A percentile compares a stretch with the other conserved stretches of the same genome.
Conservation (phyloP, 257 asterid species). For the Buddleja alternifolia region DNA sequence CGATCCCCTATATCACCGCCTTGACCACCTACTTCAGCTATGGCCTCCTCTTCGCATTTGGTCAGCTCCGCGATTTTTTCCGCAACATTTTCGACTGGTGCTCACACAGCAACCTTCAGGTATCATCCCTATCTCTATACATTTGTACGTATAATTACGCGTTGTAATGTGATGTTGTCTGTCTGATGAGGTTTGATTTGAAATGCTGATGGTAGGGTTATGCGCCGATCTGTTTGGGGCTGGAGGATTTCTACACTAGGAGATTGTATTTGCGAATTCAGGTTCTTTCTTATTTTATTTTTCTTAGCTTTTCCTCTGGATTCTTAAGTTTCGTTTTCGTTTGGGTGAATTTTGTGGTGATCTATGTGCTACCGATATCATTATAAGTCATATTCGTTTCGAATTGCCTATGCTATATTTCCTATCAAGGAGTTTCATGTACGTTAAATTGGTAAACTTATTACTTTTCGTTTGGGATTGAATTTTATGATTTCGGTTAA, state of each 20-base stretch:
- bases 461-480: not conserved
- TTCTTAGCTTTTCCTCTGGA: not conserved
- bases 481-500: not conserved
- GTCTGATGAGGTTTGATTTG: too few relatives aligned
- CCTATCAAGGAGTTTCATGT: not conserved
- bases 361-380: not conserved
- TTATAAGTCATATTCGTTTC: not conserved
- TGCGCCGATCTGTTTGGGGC: conserved; percentile 80
- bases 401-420: not conserved
- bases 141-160: too few relatives aligned
- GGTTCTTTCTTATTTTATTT: conserved; percentile 26
- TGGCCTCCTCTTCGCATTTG: conserved; percentile 66
- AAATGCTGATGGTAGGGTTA: conserved; percentile 75
- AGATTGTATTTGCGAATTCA: conserved; percentile 67
- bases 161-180: too few relatives aligned
- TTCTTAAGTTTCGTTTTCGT: not conserved
- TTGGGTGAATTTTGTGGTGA: not conserved
- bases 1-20: conserved; percentile 69
- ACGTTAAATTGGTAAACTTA: not conserved
- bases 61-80: conserved; percentile 68
- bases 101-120: conserved; percentile 54
- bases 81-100: conserved; percentile 53
- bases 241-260: conserved; percentile 72
- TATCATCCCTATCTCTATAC: too few relatives aligned
- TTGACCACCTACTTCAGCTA: conserved; percentile 75